Base-by-base conservation (phyloP, 164 flowering plant species). In the Pachysandra terminalis region DNA sequence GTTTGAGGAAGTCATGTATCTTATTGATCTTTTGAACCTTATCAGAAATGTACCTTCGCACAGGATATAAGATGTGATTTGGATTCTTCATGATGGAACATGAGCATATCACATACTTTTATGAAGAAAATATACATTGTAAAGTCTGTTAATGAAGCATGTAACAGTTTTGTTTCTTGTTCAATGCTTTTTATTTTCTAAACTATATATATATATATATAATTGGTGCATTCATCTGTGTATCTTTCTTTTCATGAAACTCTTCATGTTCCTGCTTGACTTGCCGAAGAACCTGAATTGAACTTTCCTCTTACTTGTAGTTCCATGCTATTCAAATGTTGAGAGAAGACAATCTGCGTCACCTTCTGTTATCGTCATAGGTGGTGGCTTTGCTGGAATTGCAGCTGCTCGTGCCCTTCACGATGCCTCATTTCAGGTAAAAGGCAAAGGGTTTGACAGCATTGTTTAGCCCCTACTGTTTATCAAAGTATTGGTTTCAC, bases 321-420 rank as follows among this genome's bases (percentile, higher is more conserved):
- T 74, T 80, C 57, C 73, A 60, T 79, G 81, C 74, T 78, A 68
- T 74, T 80, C 91, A 60, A 77, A 68, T 67, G 63, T 40, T 19
- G 83, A 65, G 66, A 67, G 78, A 75, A 82, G 75, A 70, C 76
- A 64, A 48, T 59, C 77, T 1, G 21, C 65, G 16, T 80, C 90
- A 9, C 96, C 97, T 21, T 89, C 96, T 37, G 97, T 88, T 9
- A 84, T 93, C 26, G 88, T 93, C 59, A 84, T 91, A 9, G 98
- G 98, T 41, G 90, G 81, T 74, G 98, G 98, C 8, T 74, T 91
- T 61, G 89, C 92, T 22, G 98, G 98, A 71, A 62, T 93, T 68
- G 83, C 96, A 0, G 98, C 97, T 75, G 97, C 97, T 41, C 89
- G 93, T 65, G 83, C 93, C 65, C 96, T 91, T 64, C 86, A 81